These are phyloP conservation scores for Elongisporangium senticosum DNA, from an alignment of 352 stramenopile species.

Conservation along the genomic window DNA sequence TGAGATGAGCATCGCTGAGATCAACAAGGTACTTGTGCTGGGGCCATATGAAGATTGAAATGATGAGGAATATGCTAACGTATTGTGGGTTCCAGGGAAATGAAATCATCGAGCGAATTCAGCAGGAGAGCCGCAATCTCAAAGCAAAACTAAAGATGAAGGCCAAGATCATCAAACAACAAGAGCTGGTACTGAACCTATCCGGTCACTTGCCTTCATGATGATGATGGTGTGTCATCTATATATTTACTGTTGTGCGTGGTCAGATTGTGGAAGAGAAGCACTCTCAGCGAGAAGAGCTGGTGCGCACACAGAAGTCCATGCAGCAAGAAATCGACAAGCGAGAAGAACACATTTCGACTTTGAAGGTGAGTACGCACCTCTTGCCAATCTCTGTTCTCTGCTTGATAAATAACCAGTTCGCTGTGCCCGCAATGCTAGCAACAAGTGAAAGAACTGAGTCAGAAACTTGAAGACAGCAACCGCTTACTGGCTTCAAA, in stretches of 20 bases:
- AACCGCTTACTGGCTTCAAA: slow-evolving; percentile 86
- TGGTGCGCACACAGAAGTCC: slow-evolving; percentile 51
- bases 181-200: slow-evolving; percentile 82
- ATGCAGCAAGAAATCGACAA: slow-evolving; percentile 65
- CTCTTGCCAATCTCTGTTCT: background rate
- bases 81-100: slow-evolving; percentile 47
- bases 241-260: slow-evolving; percentile 5
- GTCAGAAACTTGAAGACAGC: slow-evolving; percentile 83
- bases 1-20: slow-evolving; percentile 85
- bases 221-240: slow-evolving; percentile 2
- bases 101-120: slow-evolving; percentile 86
- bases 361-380: slow-evolving; percentile 37
- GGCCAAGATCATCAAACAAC: slow-evolving; percentile 86
- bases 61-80: no score
- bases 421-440: slow-evolving; percentile 9
- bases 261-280: slow-evolving; percentile 69
- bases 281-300: slow-evolving; percentile 64
- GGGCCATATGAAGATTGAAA: no score
- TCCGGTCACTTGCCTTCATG: background rate
- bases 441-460: slow-evolving; percentile 65
- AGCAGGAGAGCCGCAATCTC: slow-evolving; percentile 71
- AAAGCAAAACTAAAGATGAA: slow-evolving; percentile 85
- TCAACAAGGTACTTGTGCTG: slow-evolving; percentile 75
- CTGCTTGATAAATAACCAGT: slow-evolving; percentile 4
- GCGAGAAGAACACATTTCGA: slow-evolving; percentile 56